Conservation (phyloP, 768 basidiomycete species). For the Agrocybe praecox region DNA sequence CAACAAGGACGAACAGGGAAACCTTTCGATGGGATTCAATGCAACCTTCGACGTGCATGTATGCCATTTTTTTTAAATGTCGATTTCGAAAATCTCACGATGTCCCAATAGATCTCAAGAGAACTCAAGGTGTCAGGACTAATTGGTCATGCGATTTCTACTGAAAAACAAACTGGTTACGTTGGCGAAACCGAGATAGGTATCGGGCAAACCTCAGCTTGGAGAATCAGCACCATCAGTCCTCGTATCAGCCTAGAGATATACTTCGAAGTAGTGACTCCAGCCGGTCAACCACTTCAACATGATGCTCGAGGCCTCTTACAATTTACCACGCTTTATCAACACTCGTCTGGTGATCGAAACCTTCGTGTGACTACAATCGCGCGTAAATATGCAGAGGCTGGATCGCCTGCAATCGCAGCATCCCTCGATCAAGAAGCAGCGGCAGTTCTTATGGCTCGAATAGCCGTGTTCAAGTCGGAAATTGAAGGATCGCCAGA, state of each 20-base stretch:
- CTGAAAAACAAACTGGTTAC: slow-evolving; percentile 93
- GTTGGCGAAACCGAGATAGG: slow-evolving; percentile 99
- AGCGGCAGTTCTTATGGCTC: slow-evolving; percentile 95
- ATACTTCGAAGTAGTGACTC: slow-evolving; percentile 98
- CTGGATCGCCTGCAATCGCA: slow-evolving; percentile 92
- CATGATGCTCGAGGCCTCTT: slow-evolving; percentile 92
- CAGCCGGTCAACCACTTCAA: slow-evolving; percentile 89
- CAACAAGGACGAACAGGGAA: slow-evolving; percentile 89
- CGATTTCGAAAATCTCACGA: not conserved
- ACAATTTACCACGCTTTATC: slow-evolving; percentile 98
- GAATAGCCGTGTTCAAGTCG: slow-evolving; percentile 99
- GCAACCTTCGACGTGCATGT: slow-evolving; percentile 98
- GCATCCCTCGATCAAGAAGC: slow-evolving; percentile 98
- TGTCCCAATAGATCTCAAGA: slow-evolving; percentile 80
- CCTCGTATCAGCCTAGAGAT: slow-evolving; percentile 88
- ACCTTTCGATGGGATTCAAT: slow-evolving; percentile 97
- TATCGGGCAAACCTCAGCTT: slow-evolving; percentile 97
- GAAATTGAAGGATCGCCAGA: slow-evolving; percentile 98
- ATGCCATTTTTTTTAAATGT: slow-evolving; percentile 6
- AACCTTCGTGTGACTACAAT: slow-evolving; percentile 97
- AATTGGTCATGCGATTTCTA: slow-evolving; percentile 96
- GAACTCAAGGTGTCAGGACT: slow-evolving; percentile 98
- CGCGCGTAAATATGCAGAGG: slow-evolving; percentile 96
- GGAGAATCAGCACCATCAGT: slow-evolving; percentile 93
- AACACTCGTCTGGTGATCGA: slow-evolving; percentile 94